phyloP scores from a whole-genome alignment of 805 yeast species.

The Isabelozyma gotoi region DNA sequence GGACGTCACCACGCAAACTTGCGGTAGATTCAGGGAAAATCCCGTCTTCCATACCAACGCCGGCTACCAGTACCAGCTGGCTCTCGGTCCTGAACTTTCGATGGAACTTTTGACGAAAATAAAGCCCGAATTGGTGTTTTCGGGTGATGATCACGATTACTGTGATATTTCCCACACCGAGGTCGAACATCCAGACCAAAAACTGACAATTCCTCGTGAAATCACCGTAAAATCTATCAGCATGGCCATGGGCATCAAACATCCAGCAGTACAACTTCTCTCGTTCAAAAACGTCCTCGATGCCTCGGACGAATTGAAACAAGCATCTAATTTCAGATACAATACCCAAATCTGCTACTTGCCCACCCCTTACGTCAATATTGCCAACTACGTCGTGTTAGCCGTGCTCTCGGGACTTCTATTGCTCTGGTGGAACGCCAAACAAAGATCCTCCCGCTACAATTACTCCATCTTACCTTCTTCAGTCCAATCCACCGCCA shows the following conservation, averaged over 20 bases:
- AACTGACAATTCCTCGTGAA: constrained; percentile 19
- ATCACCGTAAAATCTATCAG: constrained; percentile 39
- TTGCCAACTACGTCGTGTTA: constrained; percentile 33
- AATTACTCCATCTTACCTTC: constrained; percentile 27
- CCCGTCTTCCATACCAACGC: constrained; percentile 50
- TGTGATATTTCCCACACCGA: constrained; percentile 68
- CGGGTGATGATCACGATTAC: constrained; percentile 98
- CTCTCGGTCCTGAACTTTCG: constrained; percentile 59
- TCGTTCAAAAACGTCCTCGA: constrained; percentile 16
- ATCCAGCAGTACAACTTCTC: constrained; percentile 43
- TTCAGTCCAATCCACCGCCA: not conserved
- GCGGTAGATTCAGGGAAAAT: constrained; percentile 82
- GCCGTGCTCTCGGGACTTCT: constrained; percentile 31
- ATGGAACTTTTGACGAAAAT: constrained; percentile 56
- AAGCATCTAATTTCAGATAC: constrained; percentile 16
- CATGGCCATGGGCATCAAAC: constrained; percentile 41
- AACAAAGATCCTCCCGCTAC: constrained; percentile 23
- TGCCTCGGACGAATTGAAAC: not conserved
- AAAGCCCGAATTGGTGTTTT: constrained; percentile 67
- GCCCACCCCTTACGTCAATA: constrained; percentile 46
- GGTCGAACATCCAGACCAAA: constrained; percentile 2
- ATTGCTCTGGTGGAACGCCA: constrained; percentile 28
- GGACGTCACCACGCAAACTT: constrained; percentile 52
- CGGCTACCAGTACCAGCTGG: constrained; percentile 90
- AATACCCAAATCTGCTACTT: constrained; percentile 45